A percentile compares a stretch with the other conserved stretches of the same genome.
Conservation (phyloP, 345 rosid species). For the Populus pruinosa region DNA sequence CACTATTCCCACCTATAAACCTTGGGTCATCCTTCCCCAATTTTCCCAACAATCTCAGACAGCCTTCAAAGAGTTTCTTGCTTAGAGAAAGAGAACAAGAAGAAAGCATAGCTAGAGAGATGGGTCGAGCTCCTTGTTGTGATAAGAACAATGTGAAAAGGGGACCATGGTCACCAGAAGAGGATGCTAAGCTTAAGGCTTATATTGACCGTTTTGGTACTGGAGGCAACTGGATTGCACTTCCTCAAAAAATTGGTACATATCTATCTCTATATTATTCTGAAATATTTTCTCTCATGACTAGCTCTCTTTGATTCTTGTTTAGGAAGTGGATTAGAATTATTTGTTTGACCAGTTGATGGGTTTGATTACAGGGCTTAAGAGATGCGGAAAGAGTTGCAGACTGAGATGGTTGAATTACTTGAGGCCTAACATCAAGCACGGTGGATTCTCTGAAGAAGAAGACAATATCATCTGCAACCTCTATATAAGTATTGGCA, state of each 20-base stretch:
- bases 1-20: slow-evolving; percentile 46
- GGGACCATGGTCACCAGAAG: slow-evolving; percentile 99
- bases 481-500: slow-evolving; percentile 97
- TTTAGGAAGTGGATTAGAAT: not conserved
- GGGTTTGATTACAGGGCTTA: slow-evolving; percentile 50
- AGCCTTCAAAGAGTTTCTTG: not conserved
- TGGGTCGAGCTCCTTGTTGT: slow-evolving; percentile 99
- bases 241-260: slow-evolving; percentile 92
- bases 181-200: slow-evolving; percentile 87
- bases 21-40: slow-evolving; percentile 23
- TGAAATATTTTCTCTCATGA: not conserved
- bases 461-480: slow-evolving; percentile 95
- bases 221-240: slow-evolving; percentile 97
- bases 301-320: not conserved
- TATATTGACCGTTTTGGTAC: slow-evolving; percentile 78
- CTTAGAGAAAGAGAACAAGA: slow-evolving; percentile 15
- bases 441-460: slow-evolving; percentile 97
- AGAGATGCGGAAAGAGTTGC: slow-evolving; percentile 98
- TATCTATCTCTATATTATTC: not conserved
- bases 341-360: not conserved
- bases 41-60: slow-evolving; percentile 21
- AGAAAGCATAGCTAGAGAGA: slow-evolving; percentile 16
- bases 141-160: slow-evolving; percentile 90
- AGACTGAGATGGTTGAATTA: slow-evolving; percentile 96
- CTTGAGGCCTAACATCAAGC: slow-evolving; percentile 92